Conservation (phyloP, 176 grass and related monocot species). For the Avena insularis region DNA sequence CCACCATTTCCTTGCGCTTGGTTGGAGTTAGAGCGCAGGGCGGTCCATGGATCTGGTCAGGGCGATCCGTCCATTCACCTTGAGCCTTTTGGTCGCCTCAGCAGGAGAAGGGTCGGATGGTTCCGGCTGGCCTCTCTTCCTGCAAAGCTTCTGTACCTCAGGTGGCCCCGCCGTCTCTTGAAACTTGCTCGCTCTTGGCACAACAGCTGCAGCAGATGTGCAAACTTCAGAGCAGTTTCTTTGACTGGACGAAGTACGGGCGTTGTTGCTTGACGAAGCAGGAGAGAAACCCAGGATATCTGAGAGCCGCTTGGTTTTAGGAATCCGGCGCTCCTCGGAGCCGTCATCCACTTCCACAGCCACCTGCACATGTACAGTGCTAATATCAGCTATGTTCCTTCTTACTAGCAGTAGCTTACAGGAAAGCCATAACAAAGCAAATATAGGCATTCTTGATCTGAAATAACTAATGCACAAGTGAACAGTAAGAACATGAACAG, state of each 20-base stretch:
- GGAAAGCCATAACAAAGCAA: neutral
- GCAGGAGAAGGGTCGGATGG: conserved; percentile 22
- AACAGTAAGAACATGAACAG: neutral
- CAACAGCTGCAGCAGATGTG: neutral
- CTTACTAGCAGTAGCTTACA: neutral
- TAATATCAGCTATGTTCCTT: neutral
- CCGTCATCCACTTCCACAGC: conserved; percentile 23
- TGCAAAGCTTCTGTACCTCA: neutral
- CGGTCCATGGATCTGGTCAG: neutral
- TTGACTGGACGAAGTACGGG: neutral
- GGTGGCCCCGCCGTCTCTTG: neutral
- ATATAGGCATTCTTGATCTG: neutral
- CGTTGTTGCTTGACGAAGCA: neutral
- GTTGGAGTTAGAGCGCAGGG: neutral
- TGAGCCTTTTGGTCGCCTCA: conserved; percentile 22
- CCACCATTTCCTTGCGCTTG: neutral
- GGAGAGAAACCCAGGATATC: conserved; percentile 28
- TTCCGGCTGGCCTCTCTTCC: conserved; percentile 30
- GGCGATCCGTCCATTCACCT: conserved; percentile 42
- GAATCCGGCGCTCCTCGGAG: conserved; percentile 42
- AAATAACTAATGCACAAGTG: conserved; percentile 29
- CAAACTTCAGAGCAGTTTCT: conserved; percentile 11
- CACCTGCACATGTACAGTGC: conserved; percentile 32
- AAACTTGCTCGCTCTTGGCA: neutral
- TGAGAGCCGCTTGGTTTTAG: conserved; percentile 38